A percentile compares a stretch with the other conserved stretches of the same genome.
Conservation (phyloP, 1,284 basidiomycete genomes). For the Gymnopus androsaceus region DNA sequence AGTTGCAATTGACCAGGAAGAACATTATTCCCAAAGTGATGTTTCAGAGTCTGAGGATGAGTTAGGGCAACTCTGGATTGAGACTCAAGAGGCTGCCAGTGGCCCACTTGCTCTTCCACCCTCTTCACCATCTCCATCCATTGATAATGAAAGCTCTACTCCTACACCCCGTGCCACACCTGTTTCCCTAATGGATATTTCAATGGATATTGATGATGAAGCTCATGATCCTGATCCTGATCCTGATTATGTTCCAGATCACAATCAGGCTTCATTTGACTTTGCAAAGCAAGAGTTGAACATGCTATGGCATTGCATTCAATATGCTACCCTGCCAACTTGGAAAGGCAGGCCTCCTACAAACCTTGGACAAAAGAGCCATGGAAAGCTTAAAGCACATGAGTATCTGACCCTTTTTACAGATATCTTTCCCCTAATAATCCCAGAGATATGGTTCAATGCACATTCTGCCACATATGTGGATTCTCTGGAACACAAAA, state of each 20-base stretch:
- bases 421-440: slow-evolving; percentile 33
- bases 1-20: too few species aligned
- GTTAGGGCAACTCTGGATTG: not conserved
- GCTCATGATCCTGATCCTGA: slow-evolving; percentile 7
- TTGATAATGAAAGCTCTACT: too few species aligned
- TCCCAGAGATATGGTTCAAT: slow-evolving; percentile 21
- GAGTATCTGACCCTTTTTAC: slow-evolving; percentile 32
- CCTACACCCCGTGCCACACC: too few species aligned
- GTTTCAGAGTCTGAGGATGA: not conserved
- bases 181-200: too few species aligned
- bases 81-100: not conserved
- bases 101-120: too few species aligned
- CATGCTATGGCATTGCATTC: slow-evolving; percentile 27
- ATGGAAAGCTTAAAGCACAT: slow-evolving; percentile 39
- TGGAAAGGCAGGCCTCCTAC: slow-evolving; percentile 31
- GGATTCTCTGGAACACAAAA: too few species aligned
- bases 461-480: too few species aligned
- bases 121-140: too few species aligned
- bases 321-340: slow-evolving; percentile 28
- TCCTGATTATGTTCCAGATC: not conserved
- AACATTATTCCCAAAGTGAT: not conserved
- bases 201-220: too few species aligned
- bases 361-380: slow-evolving; percentile 35
- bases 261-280: slow-evolving; percentile 15
- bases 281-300: slow-evolving; percentile 20